A percentile compares a stretch with the other conserved stretches of the same genome.
phyloP scores from a whole-genome alignment of 2,329 filamentous ascomycete genomes.

The Dothiorella sarmentorum region DNA sequence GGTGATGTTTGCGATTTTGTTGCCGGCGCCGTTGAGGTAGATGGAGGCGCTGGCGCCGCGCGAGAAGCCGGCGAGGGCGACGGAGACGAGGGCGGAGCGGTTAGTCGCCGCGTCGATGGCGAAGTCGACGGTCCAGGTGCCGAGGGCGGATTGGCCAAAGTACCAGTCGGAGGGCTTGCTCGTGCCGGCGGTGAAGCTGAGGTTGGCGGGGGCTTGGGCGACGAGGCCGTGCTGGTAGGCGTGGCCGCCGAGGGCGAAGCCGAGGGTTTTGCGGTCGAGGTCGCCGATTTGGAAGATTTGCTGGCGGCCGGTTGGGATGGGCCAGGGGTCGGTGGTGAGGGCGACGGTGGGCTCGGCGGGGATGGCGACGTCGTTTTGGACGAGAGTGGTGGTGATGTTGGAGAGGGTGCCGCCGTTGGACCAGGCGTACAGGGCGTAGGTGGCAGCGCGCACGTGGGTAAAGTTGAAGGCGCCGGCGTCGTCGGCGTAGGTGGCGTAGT shows the following conservation, averaged over 20 bases:
- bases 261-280: slow-evolving; percentile 46
- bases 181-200: slow-evolving; percentile 45
- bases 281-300: slow-evolving; percentile 50
- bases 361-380: slow-evolving; percentile 43
- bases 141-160: slow-evolving; percentile 43
- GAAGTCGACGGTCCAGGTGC: slow-evolving; percentile 34
- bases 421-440: slow-evolving; percentile 51
- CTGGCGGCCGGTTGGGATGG: slow-evolving; percentile 33
- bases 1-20: slow-evolving; percentile 41
- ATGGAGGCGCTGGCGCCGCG: slow-evolving; percentile 41
- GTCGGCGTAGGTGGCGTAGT: slow-evolving; percentile 49
- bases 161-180: slow-evolving; percentile 46
- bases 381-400: slow-evolving; percentile 46
- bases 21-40: slow-evolving; percentile 33
- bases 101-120: slow-evolving; percentile 21
- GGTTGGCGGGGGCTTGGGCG: slow-evolving; percentile 43
- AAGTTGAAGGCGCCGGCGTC: slow-evolving; percentile 44
- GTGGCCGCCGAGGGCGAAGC: slow-evolving; percentile 44
- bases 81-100: slow-evolving; percentile 35
- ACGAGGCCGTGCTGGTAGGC: slow-evolving; percentile 47
- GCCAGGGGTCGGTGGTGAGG: slow-evolving; percentile 40
- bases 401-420: slow-evolving; percentile 44
- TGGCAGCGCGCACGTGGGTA: slow-evolving; percentile 42
- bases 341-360: slow-evolving; percentile 24
- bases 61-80: slow-evolving; percentile 46